Evolutionary conservation across 306 rosid species (phyloP).

Genomic region (Macrotyloma uniflorum): DNA sequence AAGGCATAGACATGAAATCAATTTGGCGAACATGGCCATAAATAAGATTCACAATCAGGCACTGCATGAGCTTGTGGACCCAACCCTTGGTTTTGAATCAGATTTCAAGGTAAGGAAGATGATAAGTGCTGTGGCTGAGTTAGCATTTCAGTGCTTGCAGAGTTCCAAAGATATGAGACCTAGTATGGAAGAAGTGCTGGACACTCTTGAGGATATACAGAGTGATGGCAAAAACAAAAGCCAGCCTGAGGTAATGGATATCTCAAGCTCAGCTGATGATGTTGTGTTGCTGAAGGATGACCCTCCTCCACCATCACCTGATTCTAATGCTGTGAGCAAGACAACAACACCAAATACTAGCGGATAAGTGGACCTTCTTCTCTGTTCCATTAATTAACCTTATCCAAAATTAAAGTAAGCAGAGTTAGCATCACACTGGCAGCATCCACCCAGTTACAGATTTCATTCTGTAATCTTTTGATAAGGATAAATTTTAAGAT

Average conservation of each 20-base stretch:
- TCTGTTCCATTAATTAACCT: slow-evolving; percentile 19
- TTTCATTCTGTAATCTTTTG: slow-evolving; percentile 3
- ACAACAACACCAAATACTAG: slow-evolving; percentile 61
- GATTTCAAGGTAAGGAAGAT: slow-evolving; percentile 55
- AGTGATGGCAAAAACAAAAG: slow-evolving; percentile 42
- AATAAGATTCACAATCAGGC: slow-evolving; percentile 67
- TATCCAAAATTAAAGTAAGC: background rate
- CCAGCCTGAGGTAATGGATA: slow-evolving; percentile 55
- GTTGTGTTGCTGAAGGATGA: slow-evolving; percentile 52
- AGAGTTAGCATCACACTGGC: background rate
- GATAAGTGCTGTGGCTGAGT: slow-evolving; percentile 74
- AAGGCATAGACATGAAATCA: slow-evolving; percentile 80
- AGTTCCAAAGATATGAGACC: slow-evolving; percentile 70
- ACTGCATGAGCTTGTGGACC: slow-evolving; percentile 71
- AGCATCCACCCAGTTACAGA: slow-evolving; percentile 1
- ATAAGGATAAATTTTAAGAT: slow-evolving; percentile 11
- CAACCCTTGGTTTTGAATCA: slow-evolving; percentile 61
- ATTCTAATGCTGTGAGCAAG: slow-evolving; percentile 45
- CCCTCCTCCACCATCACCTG: slow-evolving; percentile 61
- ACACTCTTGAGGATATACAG: slow-evolving; percentile 54
- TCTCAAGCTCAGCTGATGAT: slow-evolving; percentile 46
- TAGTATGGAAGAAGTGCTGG: slow-evolving; percentile 62
- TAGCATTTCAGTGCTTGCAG: slow-evolving; percentile 84
- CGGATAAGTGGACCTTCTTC: slow-evolving; percentile 33
- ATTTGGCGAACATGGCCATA: slow-evolving; percentile 78